phyloP scores from a whole-genome alignment of 257 asterid species.

The Lycium barbarum region DNA sequence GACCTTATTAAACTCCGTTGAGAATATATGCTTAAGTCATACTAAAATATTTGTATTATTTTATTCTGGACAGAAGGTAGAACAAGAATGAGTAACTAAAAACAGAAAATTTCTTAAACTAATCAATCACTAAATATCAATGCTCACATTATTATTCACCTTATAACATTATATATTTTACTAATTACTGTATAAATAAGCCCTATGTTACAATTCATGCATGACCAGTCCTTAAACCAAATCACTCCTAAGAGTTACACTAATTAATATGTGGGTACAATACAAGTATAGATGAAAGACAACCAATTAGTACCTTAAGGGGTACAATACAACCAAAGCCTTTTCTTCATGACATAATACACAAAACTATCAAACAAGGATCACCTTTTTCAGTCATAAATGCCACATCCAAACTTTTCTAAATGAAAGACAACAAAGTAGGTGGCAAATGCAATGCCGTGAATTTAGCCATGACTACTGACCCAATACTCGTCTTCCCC shows the following conservation, averaged over 20 bases:
- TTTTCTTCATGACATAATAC: constrained; percentile 18
- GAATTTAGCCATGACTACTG: constrained; percentile 3
- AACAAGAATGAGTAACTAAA: background rate
- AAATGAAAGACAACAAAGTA: background rate
- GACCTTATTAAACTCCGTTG: too few species aligned
- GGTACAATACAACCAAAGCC: background rate
- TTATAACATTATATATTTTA: background rate
- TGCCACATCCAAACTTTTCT: background rate
- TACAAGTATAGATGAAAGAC: background rate
- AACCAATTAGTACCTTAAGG: background rate
- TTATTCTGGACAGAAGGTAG: too few species aligned
- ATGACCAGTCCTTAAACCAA: background rate
- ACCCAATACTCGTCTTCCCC: background rate
- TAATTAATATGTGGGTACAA: background rate
- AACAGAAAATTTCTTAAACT: background rate
- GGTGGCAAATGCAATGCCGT: constrained; percentile 17
- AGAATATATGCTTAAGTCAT: too few species aligned
- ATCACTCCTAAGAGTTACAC: background rate
- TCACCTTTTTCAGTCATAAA: constrained; percentile 16
- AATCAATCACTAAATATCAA: background rate
- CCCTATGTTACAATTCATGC: too few species aligned
- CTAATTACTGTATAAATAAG: background rate
- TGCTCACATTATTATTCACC: background rate
- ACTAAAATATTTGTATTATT: too few species aligned
- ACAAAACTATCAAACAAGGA: constrained; percentile 22